Conservation (phyloP, 176 grass and related monocot genomes). For the Melocanna baccifera region DNA sequence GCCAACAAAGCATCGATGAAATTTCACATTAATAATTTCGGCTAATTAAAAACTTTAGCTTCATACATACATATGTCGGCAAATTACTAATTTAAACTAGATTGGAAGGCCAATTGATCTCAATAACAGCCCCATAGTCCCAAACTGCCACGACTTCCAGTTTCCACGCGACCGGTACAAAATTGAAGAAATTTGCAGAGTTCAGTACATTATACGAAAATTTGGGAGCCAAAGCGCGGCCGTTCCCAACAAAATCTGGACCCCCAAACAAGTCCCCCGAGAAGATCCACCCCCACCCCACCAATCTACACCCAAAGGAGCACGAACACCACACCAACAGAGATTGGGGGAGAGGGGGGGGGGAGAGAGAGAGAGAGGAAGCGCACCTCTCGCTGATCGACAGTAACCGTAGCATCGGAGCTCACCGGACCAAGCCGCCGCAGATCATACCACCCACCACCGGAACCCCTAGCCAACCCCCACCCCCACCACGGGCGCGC, state of each 20-base stretch:
- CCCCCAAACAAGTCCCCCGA: neutral
- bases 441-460: neutral
- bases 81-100: neutral
- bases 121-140: neutral
- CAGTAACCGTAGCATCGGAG: conserved; percentile 53
- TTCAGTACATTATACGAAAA: neutral
- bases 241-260: neutral
- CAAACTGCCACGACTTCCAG: neutral
- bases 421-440: conserved; percentile 22
- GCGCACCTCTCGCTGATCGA: conserved; percentile 54
- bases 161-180: neutral
- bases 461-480: conserved; percentile 6
- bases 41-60: neutral
- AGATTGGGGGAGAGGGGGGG: neutral
- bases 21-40: neutral
- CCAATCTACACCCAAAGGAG: neutral
- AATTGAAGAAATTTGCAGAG: neutral
- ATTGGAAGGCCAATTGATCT: neutral
- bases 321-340: neutral
- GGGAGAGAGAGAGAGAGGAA: neutral
- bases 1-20: neutral
- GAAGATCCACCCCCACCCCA: neutral
- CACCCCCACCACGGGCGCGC: neutral
- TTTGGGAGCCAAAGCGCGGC: neutral
- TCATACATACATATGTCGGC: neutral